Evolutionary conservation across 2,329 filamentous ascomycete genomes (phyloP), one percentile per base, ranked within the genome.

Genomic region (Coleophoma crateriformis): DNA sequence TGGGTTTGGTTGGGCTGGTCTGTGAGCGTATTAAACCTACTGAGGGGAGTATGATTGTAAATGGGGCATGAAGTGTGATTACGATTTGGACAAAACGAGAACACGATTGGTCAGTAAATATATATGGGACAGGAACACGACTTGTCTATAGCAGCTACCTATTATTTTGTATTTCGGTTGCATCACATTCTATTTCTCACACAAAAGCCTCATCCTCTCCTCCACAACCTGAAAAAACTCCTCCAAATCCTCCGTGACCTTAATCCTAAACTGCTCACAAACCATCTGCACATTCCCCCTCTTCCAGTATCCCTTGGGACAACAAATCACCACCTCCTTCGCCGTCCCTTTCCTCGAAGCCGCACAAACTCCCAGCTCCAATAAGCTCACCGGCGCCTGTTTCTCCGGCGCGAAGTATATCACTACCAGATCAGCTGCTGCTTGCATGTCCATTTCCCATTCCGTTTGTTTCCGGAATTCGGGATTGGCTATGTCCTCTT

Each of bases 371-470:
- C 82, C 82, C 15, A 86, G 63, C 65, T 86, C 82, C 41, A 85
- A 64, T 58, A 86, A 63, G 33, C 75, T 81, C 22, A 85, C 71
- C 1, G 79, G 77, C 7, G 79, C 79, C 43, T 70, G 66, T 0
- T 77, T 81, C 3, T 54, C 65, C 1, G 71, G 67, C 42, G 78
- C 72, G 49, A 85, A 80, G 61, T 77, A 81, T 48, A 85, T 68
- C 20, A 77, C 75, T 7, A 85, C 66, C 5, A 85, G 58, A 55
- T 76, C 71, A 0, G 78, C 77, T 1, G 54, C 52, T 13, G 79
- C 74, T 54, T 81, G 75, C 63, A 72, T 78, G 14, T 74, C 68
- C 2, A 85, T 68, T 67, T 87, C 83, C 82, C 83, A 86, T 32
- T 72, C 64, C 0, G 81, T 72, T 61, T 87, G 83, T 37, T 74